These are phyloP conservation scores for Dendrobium catenatum DNA, from an alignment of 106 monocot genomes.

Conservation along the genomic window DNA sequence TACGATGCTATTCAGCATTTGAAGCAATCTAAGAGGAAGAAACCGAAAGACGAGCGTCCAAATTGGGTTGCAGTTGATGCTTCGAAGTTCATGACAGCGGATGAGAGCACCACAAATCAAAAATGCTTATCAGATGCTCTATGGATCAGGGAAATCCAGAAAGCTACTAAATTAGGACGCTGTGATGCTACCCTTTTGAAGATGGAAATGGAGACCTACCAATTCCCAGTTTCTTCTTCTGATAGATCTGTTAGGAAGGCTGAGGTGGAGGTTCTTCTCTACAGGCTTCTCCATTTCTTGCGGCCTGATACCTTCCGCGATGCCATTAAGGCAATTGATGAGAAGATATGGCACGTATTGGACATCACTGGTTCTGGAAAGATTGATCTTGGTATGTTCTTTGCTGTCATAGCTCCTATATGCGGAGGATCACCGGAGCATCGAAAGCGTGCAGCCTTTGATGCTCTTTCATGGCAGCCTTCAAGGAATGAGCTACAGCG, in stretches of 20 bases:
- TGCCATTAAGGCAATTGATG: conserved; percentile 19
- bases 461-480: conserved; percentile 17
- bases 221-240: neutral
- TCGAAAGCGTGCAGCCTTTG: conserved; percentile 25
- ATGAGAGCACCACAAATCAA: conserved; percentile 11
- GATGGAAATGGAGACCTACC: conserved; percentile 16
- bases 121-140: conserved; percentile 18
- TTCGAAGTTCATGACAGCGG: conserved; percentile 11
- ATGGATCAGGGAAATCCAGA: conserved; percentile 26
- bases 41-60: neutral
- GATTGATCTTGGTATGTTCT: conserved; percentile 30
- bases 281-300: conserved; percentile 21
- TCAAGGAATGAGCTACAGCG: neutral
- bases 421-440: conserved; percentile 26
- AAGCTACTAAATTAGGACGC: conserved; percentile 17
- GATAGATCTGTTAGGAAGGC: conserved; percentile 16
- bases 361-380: conserved; percentile 20
- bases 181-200: conserved; percentile 11
- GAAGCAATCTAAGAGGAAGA: conserved; percentile 15
- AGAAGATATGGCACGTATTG: conserved; percentile 26
- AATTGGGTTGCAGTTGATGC: conserved; percentile 15
- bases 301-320: conserved; percentile 19
- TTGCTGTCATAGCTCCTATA: conserved; percentile 30
- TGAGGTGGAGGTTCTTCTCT: conserved; percentile 25
- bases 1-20: conserved; percentile 20